These are phyloP conservation scores for Amanita pseudoporphyria DNA, from an alignment of 768 basidiomycete species.

Conservation along the genomic window DNA sequence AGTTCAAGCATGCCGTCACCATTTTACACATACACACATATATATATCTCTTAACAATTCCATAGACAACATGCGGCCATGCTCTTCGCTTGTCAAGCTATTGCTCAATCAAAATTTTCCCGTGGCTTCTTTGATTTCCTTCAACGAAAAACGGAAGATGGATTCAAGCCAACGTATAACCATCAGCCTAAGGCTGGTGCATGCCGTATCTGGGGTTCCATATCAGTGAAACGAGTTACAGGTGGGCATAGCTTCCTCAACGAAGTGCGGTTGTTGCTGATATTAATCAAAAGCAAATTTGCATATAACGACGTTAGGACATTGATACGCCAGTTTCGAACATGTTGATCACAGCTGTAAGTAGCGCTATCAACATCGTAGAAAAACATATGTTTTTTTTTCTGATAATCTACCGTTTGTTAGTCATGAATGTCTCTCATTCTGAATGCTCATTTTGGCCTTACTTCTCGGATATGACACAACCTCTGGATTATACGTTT, in stretches of 20 bases:
- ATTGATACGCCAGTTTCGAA: slow-evolving; percentile 81
- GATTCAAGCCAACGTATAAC: slow-evolving; percentile 67
- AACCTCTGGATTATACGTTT: slow-evolving; percentile 88
- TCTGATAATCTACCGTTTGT: neutral
- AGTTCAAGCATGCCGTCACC: slow-evolving; percentile 39
- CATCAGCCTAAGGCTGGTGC: slow-evolving; percentile 61
- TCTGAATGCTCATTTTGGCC: slow-evolving; percentile 96
- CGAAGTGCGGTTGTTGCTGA: neutral
- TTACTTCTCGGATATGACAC: slow-evolving; percentile 89
- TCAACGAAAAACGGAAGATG: slow-evolving; percentile 28
- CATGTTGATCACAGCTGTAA: slow-evolving; percentile 82
- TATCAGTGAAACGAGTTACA: slow-evolving; percentile 83
- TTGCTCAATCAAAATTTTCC: slow-evolving; percentile 65
- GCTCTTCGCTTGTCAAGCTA: slow-evolving; percentile 60
- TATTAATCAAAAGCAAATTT: slow-evolving; percentile 57
- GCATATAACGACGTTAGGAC: slow-evolving; percentile 90
- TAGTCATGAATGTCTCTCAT: slow-evolving; percentile 95
- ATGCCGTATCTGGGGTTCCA: slow-evolving; percentile 79
- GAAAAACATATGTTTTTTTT: too few species aligned
- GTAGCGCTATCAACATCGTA: slow-evolving; percentile 18
- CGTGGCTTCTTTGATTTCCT: slow-evolving; percentile 62
- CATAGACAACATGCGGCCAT: slow-evolving; percentile 51
- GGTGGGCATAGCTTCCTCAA: slow-evolving; percentile 29
- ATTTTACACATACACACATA: too few species aligned
- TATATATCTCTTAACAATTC: neutral